Base-by-base conservation (phyloP, 192 early-diverging fungal species). In the Linderina pennispora region DNA sequence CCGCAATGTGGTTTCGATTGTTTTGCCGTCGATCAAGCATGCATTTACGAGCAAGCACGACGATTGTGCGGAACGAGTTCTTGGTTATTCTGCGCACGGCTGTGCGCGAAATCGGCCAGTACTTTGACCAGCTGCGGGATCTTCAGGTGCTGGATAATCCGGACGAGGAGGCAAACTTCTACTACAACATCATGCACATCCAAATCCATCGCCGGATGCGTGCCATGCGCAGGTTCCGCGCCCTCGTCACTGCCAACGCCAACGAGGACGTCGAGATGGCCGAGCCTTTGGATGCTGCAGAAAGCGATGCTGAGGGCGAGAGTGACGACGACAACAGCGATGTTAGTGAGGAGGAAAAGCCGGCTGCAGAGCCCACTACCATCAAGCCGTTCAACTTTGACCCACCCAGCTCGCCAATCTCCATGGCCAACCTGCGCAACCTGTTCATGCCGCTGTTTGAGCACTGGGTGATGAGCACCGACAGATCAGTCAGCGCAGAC, bases 151-250 rank as follows among this genome's bases (percentile, higher is more conserved):
- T 74, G 48, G 70, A 66, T n/a, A 46, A n/a, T n/a, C 18, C n/a
- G 4, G 63, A 71, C 11, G 55, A 69, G 33, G 56, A 99, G 53
- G 82, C 88, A 4, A 94, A 84, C 45, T 93, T 99, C 70, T 99
- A 98, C 59, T 83, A 79, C 64, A 99, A 99, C 55, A 80, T 98
- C 43, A 79, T 90, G 48, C 97, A 99, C 50, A 81, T 99, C 47
- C 97, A 99, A 74, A 67, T 87, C 14, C 97, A 99, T 61, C 85
- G 97, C 48, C 90, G 97, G 43, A 53, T 87, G 6, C 80, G 89
- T 40, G 88, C 94, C 1, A 48, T 97, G 45, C 72, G 76, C 35
- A 80, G 92, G 15, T 75, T 99, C 48, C 68, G 78, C 20, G 76
- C 76, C 0, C 42, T 67, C 8, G 42, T 63, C 3, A 18, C 43